Evolutionary conservation across 2,329 filamentous ascomycete species (phyloP).

Genomic region (Fusarium sp.): DNA sequence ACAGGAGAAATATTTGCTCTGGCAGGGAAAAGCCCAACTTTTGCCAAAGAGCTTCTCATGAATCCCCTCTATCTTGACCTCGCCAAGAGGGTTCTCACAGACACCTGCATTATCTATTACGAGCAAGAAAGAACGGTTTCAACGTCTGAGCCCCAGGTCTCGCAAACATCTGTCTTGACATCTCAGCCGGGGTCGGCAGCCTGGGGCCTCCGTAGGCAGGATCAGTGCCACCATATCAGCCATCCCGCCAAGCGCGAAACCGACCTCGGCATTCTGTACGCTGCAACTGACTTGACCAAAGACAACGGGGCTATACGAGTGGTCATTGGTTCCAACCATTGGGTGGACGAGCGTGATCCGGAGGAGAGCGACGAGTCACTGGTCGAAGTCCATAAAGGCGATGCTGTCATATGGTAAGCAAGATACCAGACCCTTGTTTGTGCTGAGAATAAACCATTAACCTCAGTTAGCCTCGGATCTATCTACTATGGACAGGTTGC

Average conservation of each 20-base stretch:
- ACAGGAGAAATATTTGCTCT: not conserved
- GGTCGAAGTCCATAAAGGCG: constrained; percentile 14
- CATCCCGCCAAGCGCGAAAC: constrained; percentile 16
- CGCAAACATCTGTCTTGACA: not conserved
- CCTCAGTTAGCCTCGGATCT: constrained; percentile 5
- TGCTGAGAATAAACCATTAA: too few relatives aligned
- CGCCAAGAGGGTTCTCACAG: constrained; percentile 2
- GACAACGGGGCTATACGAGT: constrained; percentile 9
- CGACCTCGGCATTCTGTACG: constrained; percentile 10
- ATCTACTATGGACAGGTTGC: constrained; percentile 8
- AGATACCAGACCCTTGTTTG: not conserved
- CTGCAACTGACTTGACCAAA: not conserved
- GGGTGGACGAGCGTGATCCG: constrained; percentile 6
- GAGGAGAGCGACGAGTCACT: not conserved
- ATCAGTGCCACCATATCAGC: constrained; percentile 7
- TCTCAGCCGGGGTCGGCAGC: not conserved
- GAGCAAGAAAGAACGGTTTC: constrained; percentile 4
- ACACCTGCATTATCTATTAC: constrained; percentile 7
- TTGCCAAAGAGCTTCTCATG: constrained; percentile 8
- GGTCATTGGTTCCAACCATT: constrained; percentile 4
- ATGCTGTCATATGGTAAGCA: constrained; percentile 13
- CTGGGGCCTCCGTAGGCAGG: constrained; percentile 6
- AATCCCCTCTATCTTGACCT: constrained; percentile 2
- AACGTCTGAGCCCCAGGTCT: constrained; percentile 8
- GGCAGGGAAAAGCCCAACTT: constrained; percentile 10